Percentiles rank a stretch among this genome's conserved stretches.
These are phyloP conservation scores for Candida suzukii DNA, from an alignment of 805 yeast species.

Conservation along the genomic window DNA sequence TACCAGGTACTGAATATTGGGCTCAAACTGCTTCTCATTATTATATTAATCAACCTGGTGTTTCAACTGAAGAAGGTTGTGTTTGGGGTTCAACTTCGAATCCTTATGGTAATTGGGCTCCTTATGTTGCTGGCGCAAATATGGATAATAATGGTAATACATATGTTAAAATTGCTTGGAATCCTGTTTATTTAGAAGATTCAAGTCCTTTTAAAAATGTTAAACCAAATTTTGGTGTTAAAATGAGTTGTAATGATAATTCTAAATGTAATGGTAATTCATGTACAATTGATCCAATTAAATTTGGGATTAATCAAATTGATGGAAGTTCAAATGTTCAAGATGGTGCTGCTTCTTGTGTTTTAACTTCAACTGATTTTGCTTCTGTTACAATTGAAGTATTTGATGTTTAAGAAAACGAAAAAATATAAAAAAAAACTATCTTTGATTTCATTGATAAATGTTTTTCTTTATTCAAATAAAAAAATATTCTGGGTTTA, in stretches of 20 bases:
- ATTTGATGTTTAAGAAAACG: conserved; percentile 38
- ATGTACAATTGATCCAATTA: conserved; percentile 78
- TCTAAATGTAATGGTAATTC: conserved; percentile 65
- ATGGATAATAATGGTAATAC: conserved; percentile 65
- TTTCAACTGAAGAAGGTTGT: conserved; percentile 68
- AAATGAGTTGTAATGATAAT: conserved; percentile 65
- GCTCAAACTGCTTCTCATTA: conserved; percentile 83
- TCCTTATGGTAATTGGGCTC: conserved; percentile 87
- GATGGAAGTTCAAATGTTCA: conserved; percentile 31
- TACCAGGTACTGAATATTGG: conserved; percentile 81
- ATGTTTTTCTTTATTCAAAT: too few relatives aligned
- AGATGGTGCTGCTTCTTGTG: conserved; percentile 70
- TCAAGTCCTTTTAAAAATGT: conserved; percentile 43
- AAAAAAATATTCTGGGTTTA: too few relatives aligned
- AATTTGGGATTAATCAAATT: conserved; percentile 48
- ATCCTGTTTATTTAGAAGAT: conserved; percentile 71
- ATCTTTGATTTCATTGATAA: too few relatives aligned
- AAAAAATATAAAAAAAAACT: too few relatives aligned
- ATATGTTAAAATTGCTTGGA: conserved; percentile 84
- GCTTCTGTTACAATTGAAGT: conserved; percentile 69
- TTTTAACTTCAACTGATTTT: conserved; percentile 63
- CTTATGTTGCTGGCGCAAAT: conserved; percentile 90
- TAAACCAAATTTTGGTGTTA: conserved; percentile 63
- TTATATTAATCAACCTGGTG: conserved; percentile 81
- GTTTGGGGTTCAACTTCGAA: conserved; percentile 70